Evolutionary conservation across 208 protist genomes (phyloP).

Genomic region (Vickermania ingenoplastis): DNA sequence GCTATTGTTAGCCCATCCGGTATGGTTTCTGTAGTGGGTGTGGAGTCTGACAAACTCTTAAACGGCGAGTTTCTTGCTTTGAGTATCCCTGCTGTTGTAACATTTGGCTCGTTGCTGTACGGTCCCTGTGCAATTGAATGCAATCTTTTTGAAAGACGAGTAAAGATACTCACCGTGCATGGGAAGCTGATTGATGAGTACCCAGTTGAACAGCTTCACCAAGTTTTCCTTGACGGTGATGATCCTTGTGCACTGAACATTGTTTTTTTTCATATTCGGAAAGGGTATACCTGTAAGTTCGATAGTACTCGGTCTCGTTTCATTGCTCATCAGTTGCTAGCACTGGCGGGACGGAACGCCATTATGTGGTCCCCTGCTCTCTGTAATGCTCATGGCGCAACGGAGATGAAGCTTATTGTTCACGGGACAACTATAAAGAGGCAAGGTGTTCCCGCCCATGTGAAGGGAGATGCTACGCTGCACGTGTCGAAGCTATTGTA

Average conservation of each 20-base stretch:
- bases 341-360: conserved; percentile 44
- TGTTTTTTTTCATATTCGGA: conserved; percentile 60
- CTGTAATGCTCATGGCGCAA: conserved; percentile 39
- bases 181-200: not conserved
- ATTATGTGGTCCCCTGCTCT: conserved; percentile 71
- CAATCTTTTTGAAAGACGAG: not conserved
- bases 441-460: conserved; percentile 9
- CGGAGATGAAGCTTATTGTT: conserved; percentile 48
- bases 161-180: not conserved
- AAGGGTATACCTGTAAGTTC: conserved; percentile 70
- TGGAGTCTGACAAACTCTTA: not conserved
- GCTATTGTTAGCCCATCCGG: no score
- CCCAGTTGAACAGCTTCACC: not conserved
- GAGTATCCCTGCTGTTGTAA: not conserved
- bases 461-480: conserved; percentile 40
- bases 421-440: conserved; percentile 62
- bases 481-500: conserved; percentile 64
- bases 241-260: not conserved
- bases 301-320: conserved; percentile 31
- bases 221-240: not conserved
- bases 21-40: no score
- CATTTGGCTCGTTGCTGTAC: not conserved
- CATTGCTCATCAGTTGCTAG: conserved; percentile 64
- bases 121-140: not conserved
- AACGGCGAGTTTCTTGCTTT: not conserved